These are phyloP conservation scores for Euphrasia arctica DNA, from an alignment of 305 asterid genomes.

Conservation along the genomic window DNA sequence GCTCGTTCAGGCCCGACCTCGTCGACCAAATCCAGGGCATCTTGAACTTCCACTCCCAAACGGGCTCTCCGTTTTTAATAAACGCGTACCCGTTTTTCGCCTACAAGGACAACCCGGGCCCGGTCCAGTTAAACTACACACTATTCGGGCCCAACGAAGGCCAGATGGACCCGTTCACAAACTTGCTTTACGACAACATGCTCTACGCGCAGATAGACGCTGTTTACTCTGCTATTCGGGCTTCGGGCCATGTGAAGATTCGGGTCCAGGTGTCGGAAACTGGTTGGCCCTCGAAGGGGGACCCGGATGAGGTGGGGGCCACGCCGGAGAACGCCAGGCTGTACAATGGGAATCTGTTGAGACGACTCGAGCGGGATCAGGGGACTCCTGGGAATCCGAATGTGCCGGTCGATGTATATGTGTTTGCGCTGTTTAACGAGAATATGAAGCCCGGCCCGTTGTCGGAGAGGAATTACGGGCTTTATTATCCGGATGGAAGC, in stretches of 20 bases:
- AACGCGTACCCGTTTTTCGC: constrained; percentile 85
- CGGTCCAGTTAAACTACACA: constrained; percentile 54
- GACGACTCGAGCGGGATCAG: constrained; percentile 43
- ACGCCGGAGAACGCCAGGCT: constrained; percentile 65
- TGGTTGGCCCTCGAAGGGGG: constrained; percentile 95
- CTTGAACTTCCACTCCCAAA: constrained; percentile 58
- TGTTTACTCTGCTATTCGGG: constrained; percentile 70
- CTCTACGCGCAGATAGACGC: constrained; percentile 85
- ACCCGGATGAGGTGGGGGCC: constrained; percentile 67
- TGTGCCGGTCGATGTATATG: not conserved
- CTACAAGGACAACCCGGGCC: constrained; percentile 54
- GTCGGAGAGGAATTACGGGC: constrained; percentile 7
- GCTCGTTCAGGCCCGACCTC: constrained; percentile 55
- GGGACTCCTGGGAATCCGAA: constrained; percentile 40
- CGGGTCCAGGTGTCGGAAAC: constrained; percentile 78
- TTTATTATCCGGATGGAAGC: constrained; percentile 1
- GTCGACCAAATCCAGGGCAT: constrained; percentile 47
- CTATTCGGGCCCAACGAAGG: constrained; percentile 75
- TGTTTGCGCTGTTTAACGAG: constrained; percentile 10
- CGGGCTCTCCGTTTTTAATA: constrained; percentile 64
- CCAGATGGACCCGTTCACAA: constrained; percentile 46
- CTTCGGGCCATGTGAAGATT: constrained; percentile 54
- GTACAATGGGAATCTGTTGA: constrained; percentile 66
- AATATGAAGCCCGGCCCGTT: not conserved
- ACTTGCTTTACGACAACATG: constrained; percentile 81